Conservation (phyloP, 2,329 filamentous ascomycete species). For the Apiospora kogelbergensis region DNA sequence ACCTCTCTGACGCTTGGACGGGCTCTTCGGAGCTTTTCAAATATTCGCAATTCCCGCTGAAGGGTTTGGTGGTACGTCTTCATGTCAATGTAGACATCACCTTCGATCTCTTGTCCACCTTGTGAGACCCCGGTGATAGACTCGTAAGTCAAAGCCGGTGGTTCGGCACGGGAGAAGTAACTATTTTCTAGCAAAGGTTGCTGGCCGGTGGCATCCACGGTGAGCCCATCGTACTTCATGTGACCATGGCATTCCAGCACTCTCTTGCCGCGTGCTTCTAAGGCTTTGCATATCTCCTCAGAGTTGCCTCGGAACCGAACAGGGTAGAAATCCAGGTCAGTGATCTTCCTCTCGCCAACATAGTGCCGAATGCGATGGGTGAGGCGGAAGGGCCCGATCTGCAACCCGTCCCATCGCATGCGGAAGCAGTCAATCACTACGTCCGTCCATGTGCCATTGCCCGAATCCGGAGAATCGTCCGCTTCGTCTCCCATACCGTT, state of each 20-base stretch:
- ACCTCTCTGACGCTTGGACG: neutral
- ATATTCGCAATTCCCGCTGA: neutral
- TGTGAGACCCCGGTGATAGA: neutral
- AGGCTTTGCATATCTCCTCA: neutral
- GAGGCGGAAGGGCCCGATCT: neutral
- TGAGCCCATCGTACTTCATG: neutral
- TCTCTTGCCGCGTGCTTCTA: neutral
- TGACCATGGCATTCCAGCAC: neutral
- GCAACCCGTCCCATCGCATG: neutral
- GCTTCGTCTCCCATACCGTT: neutral
- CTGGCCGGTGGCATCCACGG: neutral
- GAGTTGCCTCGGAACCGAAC: neutral
- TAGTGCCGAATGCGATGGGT: neutral
- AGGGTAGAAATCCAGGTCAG: neutral
- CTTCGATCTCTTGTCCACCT: neutral
- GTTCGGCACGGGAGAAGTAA: neutral
- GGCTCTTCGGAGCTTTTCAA: neutral
- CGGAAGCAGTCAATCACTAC: neutral
- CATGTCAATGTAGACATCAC: neutral
- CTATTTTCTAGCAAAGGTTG: neutral
- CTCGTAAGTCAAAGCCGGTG: neutral
- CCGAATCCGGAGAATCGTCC: neutral
- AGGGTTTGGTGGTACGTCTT: neutral
- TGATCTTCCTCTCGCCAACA: neutral
- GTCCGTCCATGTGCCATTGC: neutral